A percentile compares a stretch with the other conserved stretches of the same genome.
Conservation (phyloP, 2,329 filamentous ascomycete species). For the Trichoderma afroharzianum region DNA sequence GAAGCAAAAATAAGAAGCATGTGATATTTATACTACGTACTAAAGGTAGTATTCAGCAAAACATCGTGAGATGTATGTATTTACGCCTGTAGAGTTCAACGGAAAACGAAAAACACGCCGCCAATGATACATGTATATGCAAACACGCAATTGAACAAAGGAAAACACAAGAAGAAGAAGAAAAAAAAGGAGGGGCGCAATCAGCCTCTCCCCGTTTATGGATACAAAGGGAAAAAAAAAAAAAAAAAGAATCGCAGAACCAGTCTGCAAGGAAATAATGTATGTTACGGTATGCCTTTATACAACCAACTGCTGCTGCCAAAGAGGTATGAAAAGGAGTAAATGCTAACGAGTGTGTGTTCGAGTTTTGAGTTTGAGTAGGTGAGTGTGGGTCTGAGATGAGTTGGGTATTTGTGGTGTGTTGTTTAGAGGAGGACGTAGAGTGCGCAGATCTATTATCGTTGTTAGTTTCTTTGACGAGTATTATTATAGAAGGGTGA, state of each 20-base stretch:
- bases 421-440: constrained; percentile 47
- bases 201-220: neutral
- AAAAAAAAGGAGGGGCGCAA: too few species aligned
- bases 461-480: too few species aligned
- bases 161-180: neutral
- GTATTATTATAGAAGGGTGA: too few species aligned
- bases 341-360: neutral
- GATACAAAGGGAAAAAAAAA: neutral
- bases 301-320: neutral
- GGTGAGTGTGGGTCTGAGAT: too few species aligned
- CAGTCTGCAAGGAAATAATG: neutral
- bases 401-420: neutral
- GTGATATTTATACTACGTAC: neutral
- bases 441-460: constrained; percentile 47
- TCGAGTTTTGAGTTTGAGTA: too few species aligned
- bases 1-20: neutral
- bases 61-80: constrained; percentile 7
- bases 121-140: neutral
- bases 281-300: neutral
- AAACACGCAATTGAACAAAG: neutral
- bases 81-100: neutral
- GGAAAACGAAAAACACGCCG: neutral
- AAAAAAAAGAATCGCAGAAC: neutral
- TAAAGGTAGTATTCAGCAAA: neutral
- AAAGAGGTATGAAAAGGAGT: neutral